phyloP scores from a whole-genome alignment of 306 rosid species.

The Trifolium pratense region DNA sequence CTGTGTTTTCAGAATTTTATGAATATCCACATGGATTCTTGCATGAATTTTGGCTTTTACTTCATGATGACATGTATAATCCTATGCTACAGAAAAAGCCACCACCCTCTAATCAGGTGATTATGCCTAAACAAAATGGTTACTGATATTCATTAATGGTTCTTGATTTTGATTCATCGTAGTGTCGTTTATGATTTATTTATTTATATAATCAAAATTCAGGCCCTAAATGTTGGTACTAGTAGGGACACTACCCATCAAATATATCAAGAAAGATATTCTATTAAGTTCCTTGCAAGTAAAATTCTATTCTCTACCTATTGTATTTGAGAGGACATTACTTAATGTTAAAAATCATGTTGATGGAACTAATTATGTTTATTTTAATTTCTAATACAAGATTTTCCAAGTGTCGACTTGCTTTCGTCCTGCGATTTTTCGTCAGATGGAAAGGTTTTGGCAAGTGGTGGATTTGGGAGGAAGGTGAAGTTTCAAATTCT shows the following conservation, averaged over 20 bases:
- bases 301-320: neutral
- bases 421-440: constrained; percentile 22
- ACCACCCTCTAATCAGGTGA: neutral
- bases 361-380: neutral
- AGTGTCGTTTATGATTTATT: neutral
- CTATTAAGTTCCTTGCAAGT: neutral
- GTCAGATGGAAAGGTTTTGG: constrained; percentile 25
- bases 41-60: neutral
- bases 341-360: neutral
- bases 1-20: neutral
- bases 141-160: neutral
- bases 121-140: constrained; percentile 1
- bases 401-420: neutral
- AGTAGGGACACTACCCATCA: neutral
- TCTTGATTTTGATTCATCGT: neutral
- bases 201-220: neutral
- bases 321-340: no score
- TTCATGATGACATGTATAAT: neutral
- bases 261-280: neutral
- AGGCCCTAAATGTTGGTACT: neutral
- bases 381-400: neutral
- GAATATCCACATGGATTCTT: constrained; percentile 3
- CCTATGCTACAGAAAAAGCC: neutral
- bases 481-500: constrained; percentile 9
- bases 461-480: constrained; percentile 24